Conservation (phyloP, 2,329 filamentous ascomycete genomes). For the Aureobasidium subglaciale region DNA sequence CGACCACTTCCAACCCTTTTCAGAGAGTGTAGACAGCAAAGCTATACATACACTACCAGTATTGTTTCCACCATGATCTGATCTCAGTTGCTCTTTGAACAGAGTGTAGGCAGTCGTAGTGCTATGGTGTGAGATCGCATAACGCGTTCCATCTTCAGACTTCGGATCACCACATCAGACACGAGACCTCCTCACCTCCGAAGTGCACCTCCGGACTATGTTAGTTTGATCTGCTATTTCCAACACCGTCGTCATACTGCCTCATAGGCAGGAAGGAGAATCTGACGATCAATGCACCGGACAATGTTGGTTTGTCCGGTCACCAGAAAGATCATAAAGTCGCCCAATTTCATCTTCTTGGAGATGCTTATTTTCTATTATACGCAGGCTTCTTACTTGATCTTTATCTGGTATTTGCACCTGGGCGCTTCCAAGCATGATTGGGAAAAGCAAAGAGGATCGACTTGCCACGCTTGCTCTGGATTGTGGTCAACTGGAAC, state of each 20-base stretch:
- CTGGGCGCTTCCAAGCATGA: no score
- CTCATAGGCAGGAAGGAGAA: background rate
- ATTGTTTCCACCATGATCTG: background rate
- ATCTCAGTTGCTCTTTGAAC: background rate
- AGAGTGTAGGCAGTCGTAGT: background rate
- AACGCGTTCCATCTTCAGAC: background rate
- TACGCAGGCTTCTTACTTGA: background rate
- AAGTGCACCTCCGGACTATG: conserved; percentile 10
- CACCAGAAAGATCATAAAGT: conserved; percentile 1
- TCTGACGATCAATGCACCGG: conserved; percentile 8
- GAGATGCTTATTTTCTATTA: background rate
- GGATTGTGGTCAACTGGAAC: no score
- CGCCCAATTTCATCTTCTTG: background rate
- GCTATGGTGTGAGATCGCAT: background rate
- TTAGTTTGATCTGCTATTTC: conserved; percentile 13
- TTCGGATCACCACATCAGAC: conserved; percentile 6
- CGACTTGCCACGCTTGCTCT: background rate
- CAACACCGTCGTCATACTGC: background rate
- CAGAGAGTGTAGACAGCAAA: background rate
- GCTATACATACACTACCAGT: background rate
- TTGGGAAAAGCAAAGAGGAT: background rate
- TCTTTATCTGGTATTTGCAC: background rate
- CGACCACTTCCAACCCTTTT: background rate
- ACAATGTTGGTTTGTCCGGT: conserved; percentile 14
- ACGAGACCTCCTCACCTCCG: conserved; percentile 13